Percentiles rank a stretch among this genome's conserved stretches.
phyloP scores from a whole-genome alignment of 495 filamentous ascomycete genomes.

The Chaetomium fimeti region DNA sequence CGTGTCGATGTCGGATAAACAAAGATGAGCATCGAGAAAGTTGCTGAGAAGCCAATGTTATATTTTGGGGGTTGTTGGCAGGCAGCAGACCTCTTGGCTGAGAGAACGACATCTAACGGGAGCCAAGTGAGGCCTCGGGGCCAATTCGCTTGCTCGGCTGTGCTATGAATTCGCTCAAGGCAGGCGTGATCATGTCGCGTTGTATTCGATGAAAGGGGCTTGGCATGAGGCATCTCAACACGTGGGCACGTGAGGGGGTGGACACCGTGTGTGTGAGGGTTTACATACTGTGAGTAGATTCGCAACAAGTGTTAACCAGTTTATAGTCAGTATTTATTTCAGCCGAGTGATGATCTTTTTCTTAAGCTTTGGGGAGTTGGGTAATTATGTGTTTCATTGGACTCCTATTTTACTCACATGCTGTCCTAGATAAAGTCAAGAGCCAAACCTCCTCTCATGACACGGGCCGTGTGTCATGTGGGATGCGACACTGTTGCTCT shows the following conservation, averaged over 20 bases:
- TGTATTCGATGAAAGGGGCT: not conserved
- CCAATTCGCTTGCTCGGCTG: slow-evolving; percentile 11
- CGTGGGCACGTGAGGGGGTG: slow-evolving; percentile 18
- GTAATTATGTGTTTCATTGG: no score
- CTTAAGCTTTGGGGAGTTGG: no score
- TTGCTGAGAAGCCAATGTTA: not conserved
- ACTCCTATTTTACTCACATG: not conserved
- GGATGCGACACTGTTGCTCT: not conserved
- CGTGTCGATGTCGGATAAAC: not conserved
- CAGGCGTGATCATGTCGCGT: slow-evolving; percentile 15
- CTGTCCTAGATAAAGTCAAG: not conserved
- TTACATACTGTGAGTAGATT: not conserved
- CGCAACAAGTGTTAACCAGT: not conserved
- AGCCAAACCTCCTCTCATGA: not conserved
- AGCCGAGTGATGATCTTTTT: no score
- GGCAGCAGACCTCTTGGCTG: slow-evolving; percentile 6
- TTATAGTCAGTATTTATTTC: not conserved
- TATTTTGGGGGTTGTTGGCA: not conserved
- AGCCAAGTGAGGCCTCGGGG: not conserved
- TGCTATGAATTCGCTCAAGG: slow-evolving; percentile 12
- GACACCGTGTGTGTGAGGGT: not conserved
- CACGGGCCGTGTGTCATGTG: not conserved
- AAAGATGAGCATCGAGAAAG: not conserved
- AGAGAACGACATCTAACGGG: not conserved
- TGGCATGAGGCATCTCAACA: slow-evolving; percentile 5